A percentile compares a stretch with the other conserved stretches of the same genome.
Conservation (phyloP, 805 yeast genomes). For the Yamadazyma laniorum region DNA sequence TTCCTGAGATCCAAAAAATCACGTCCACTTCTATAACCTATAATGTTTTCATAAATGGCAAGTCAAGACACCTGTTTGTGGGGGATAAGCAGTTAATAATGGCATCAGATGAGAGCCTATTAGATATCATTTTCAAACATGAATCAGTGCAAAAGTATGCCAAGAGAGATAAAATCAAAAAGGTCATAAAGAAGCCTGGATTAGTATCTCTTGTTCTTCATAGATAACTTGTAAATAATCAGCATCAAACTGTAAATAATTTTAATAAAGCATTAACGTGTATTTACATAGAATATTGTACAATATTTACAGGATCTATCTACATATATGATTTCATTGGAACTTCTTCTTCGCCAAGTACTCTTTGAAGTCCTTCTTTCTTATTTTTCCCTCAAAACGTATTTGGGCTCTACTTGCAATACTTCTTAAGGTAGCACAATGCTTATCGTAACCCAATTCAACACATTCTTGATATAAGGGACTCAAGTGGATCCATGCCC, state of each 20-base stretch:
- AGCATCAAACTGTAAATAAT: slow-evolving; percentile 6
- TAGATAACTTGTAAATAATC: slow-evolving; percentile 10
- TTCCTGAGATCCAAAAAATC: slow-evolving; percentile 58
- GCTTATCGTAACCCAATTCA: slow-evolving; percentile 29
- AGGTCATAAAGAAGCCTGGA: slow-evolving; percentile 53
- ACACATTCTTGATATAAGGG: slow-evolving; percentile 29
- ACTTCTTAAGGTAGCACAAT: slow-evolving; percentile 30
- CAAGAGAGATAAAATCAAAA: slow-evolving; percentile 42
- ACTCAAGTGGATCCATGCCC: slow-evolving; percentile 52
- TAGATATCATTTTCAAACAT: slow-evolving; percentile 31
- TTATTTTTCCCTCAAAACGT: slow-evolving; percentile 38
- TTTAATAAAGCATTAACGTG: slow-evolving; percentile 1
- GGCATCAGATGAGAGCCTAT: slow-evolving; percentile 31
- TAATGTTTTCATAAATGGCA: slow-evolving; percentile 74
- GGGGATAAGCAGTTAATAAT: slow-evolving; percentile 35
- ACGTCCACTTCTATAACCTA: slow-evolving; percentile 42
- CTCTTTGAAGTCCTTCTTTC: slow-evolving; percentile 31
- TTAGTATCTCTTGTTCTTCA: slow-evolving; percentile 42
- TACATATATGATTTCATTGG: slow-evolving; percentile 15
- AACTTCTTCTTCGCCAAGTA: slow-evolving; percentile 34
- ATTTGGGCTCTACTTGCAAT: slow-evolving; percentile 36
- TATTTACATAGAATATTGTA: slow-evolving; percentile 8
- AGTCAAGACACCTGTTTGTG: slow-evolving; percentile 49
- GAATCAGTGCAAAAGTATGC: slow-evolving; percentile 45
- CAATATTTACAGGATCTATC: slow-evolving; percentile 11